Evolutionary conservation across 2,329 filamentous ascomycete species (phyloP).

Genomic region (Alternaria consortialis): DNA sequence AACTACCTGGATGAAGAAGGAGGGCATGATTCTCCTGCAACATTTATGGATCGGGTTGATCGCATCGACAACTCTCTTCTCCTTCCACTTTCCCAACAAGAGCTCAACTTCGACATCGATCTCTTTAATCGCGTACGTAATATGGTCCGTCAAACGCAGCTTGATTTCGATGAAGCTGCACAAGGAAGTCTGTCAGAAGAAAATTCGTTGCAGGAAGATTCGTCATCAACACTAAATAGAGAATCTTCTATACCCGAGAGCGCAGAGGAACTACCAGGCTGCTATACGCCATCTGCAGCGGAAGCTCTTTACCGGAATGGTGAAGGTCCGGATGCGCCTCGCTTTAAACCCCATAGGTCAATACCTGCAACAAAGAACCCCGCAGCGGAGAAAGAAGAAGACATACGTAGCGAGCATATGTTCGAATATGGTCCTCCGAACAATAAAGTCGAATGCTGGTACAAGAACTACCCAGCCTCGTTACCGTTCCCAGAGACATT

Average conservation of each 20-base stretch:
- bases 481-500: conserved; percentile 43
- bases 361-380: not conserved
- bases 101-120: conserved; percentile 27
- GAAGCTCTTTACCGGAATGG: conserved; percentile 7
- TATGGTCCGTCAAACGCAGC: conserved; percentile 32
- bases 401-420: conserved; percentile 10
- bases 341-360: not conserved
- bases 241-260: conserved; percentile 8
- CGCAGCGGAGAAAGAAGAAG: not conserved
- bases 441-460: conserved; percentile 35
- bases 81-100: conserved; percentile 24
- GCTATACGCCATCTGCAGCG: conserved; percentile 3
- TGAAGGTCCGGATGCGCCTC: not conserved
- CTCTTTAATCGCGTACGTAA: conserved; percentile 31
- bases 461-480: conserved; percentile 27
- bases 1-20: conserved; percentile 38
- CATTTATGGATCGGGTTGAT: conserved; percentile 34
- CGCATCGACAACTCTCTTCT: conserved; percentile 39
- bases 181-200: conserved; percentile 1
- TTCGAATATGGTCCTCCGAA: conserved; percentile 39
- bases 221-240: not conserved
- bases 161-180: conserved; percentile 22
- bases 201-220: not conserved
- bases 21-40: conserved; percentile 25
- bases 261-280: conserved; percentile 18